These are phyloP conservation scores for Pouteria glomerata DNA, from an alignment of 148 eudicot genomes.

Conservation along the genomic window DNA sequence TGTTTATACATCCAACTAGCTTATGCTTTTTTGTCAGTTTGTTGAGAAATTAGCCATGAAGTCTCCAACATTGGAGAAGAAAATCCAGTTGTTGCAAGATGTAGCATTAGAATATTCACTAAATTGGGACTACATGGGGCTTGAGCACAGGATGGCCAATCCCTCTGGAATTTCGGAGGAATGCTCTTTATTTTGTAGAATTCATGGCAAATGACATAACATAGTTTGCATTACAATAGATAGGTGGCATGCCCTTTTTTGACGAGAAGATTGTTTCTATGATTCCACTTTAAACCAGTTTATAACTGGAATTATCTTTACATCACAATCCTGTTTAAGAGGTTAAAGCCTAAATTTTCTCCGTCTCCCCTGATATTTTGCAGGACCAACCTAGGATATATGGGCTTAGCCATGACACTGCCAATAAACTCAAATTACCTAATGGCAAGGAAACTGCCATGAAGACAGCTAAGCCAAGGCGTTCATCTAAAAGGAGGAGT, in stretches of 20 bases:
- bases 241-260: too few species aligned
- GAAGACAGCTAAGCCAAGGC: constrained; percentile 24
- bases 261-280: too few species aligned
- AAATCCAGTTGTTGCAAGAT: constrained; percentile 66
- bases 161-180: constrained; percentile 52
- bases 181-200: too few species aligned
- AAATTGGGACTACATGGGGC: constrained; percentile 69
- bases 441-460: constrained; percentile 22
- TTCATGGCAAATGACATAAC: too few species aligned
- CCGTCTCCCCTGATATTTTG: constrained; percentile 12
- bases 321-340: neutral
- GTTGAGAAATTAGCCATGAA: constrained; percentile 57
- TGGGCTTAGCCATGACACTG: constrained; percentile 22
- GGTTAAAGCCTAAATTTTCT: neutral
- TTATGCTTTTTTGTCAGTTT: constrained; percentile 47
- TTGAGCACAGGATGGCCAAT: constrained; percentile 61
- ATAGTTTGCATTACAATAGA: too few species aligned
- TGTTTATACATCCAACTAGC: constrained; percentile 16
- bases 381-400: constrained; percentile 36
- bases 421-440: constrained; percentile 21
- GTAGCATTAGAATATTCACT: constrained; percentile 75
- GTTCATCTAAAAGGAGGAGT: constrained; percentile 23
- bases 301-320: neutral
- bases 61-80: constrained; percentile 58
- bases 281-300: too few species aligned